Conservation (phyloP, 2,329 filamentous ascomycete species). For the Pyricularia grisea region DNA sequence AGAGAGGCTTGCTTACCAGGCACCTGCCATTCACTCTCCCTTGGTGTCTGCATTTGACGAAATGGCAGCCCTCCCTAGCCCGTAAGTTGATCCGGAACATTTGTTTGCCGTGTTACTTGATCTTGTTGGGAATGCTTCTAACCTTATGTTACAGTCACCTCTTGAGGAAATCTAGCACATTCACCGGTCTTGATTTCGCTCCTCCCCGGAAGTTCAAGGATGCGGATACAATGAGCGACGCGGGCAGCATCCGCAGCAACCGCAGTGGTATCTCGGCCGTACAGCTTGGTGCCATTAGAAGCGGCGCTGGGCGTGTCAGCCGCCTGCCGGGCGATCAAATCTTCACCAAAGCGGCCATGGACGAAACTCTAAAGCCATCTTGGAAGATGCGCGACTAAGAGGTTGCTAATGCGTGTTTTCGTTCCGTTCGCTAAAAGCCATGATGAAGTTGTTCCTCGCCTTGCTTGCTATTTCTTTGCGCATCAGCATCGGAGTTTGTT, state of each 20-base stretch:
- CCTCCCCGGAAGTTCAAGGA: slow-evolving; percentile 67
- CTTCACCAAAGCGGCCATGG: slow-evolving; percentile 63
- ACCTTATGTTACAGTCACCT: slow-evolving; percentile 40
- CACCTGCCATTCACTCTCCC: slow-evolving; percentile 66
- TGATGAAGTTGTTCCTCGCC: neutral
- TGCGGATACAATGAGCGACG: slow-evolving; percentile 49
- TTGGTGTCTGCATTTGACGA: slow-evolving; percentile 81
- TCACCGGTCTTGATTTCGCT: slow-evolving; percentile 73
- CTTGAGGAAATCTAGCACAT: slow-evolving; percentile 68
- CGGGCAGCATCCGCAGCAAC: slow-evolving; percentile 62
- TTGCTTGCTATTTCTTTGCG: neutral
- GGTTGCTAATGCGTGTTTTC: neutral
- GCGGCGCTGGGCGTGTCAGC: slow-evolving; percentile 78
- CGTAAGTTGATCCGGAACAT: slow-evolving; percentile 52
- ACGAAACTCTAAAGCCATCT: slow-evolving; percentile 47
- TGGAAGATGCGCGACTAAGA: slow-evolving; percentile 42
- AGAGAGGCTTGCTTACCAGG: slow-evolving; percentile 63
- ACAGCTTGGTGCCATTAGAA: slow-evolving; percentile 63
- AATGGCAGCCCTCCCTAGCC: slow-evolving; percentile 75
- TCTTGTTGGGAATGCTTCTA: neutral
- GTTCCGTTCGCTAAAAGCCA: neutral
- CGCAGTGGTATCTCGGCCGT: slow-evolving; percentile 66
- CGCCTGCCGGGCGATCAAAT: slow-evolving; percentile 74
- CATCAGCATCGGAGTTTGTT: slow-evolving; percentile 5
- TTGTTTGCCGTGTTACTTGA: neutral